Evolutionary conservation across 352 stramenopile species (phyloP).

Genomic region (Pythium apleroticum): DNA sequence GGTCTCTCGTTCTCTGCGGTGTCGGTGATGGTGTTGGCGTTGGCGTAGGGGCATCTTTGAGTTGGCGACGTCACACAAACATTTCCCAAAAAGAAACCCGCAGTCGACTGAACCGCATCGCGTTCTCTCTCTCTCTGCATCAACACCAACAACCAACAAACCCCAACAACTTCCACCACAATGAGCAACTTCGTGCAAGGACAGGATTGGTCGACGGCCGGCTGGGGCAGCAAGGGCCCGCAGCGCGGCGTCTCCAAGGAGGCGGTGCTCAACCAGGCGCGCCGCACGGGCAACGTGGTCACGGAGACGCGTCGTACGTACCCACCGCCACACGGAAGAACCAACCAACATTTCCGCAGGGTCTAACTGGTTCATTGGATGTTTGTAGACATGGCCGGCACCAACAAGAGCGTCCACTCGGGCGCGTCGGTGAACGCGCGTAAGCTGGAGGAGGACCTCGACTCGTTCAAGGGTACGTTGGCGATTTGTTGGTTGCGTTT

Average conservation of each 20-base stretch:
- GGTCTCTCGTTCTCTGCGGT: constrained; percentile 14
- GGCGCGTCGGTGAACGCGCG: constrained; percentile 78
- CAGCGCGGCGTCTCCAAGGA: constrained; percentile 61
- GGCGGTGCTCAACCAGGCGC: constrained; percentile 69
- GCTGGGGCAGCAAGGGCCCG: constrained; percentile 72
- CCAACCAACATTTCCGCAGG: no score
- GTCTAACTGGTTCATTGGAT: background rate
- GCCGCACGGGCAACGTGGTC: constrained; percentile 65
- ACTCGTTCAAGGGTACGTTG: constrained; percentile 87
- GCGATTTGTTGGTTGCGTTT: background rate
- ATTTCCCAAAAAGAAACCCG: constrained; percentile 4
- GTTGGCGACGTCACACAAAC: constrained; percentile 12
- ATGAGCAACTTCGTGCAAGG: constrained; percentile 62
- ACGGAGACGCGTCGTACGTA: constrained; percentile 75
- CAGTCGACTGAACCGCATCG: background rate
- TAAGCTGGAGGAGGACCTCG: constrained; percentile 90
- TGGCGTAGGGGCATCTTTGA: background rate
- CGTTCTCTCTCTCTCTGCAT: background rate
- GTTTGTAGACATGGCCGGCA: constrained; percentile 54
- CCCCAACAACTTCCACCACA: constrained; percentile 7
- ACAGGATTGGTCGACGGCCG: constrained; percentile 75
- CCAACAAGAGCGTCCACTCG: constrained; percentile 88
- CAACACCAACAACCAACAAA: constrained; percentile 14
- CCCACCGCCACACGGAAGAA: no score
- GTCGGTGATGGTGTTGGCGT: constrained; percentile 17